Evolutionary conservation across 2,329 filamentous ascomycete genomes (phyloP).

Genomic region (Colletotrichum chrysophilum): DNA sequence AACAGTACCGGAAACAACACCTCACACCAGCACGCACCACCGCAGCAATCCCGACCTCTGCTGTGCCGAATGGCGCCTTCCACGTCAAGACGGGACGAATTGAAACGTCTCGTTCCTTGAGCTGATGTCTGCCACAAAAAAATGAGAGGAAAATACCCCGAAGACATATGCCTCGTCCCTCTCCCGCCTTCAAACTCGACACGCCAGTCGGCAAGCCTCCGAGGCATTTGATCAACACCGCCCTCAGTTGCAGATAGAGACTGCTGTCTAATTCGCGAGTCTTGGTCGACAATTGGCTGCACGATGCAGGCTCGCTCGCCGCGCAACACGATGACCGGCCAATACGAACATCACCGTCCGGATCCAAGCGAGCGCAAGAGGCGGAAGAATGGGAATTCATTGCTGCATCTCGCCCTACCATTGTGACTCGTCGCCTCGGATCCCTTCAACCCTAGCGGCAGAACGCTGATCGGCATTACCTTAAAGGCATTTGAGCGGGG

Average conservation of each 20-base stretch:
- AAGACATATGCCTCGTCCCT: neutral
- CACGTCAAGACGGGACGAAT: constrained; percentile 2
- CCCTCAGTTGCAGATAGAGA: neutral
- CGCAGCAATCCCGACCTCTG: neutral
- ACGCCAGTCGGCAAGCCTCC: neutral
- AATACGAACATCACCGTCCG: neutral
- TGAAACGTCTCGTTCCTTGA: constrained; percentile 13
- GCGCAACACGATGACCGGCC: neutral
- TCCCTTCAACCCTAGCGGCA: neutral
- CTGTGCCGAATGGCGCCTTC: neutral
- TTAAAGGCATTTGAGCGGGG: constrained; percentile 2
- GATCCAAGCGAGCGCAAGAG: neutral
- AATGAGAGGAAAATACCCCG: constrained; percentile 6
- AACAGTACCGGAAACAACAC: neutral
- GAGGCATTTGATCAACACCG: neutral
- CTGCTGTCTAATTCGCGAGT: neutral
- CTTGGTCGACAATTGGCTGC: neutral
- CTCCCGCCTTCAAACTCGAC: neutral
- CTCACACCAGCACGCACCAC: neutral
- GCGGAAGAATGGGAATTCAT: neutral
- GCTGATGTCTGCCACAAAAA: constrained; percentile 8
- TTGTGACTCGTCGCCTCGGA: neutral
- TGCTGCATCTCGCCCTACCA: neutral
- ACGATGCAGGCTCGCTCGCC: neutral
- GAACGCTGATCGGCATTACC: constrained; percentile 11